Evolutionary conservation across 225 moss, liverwort and hornwort species (phyloP).

Genomic region (Asterella californica): DNA sequence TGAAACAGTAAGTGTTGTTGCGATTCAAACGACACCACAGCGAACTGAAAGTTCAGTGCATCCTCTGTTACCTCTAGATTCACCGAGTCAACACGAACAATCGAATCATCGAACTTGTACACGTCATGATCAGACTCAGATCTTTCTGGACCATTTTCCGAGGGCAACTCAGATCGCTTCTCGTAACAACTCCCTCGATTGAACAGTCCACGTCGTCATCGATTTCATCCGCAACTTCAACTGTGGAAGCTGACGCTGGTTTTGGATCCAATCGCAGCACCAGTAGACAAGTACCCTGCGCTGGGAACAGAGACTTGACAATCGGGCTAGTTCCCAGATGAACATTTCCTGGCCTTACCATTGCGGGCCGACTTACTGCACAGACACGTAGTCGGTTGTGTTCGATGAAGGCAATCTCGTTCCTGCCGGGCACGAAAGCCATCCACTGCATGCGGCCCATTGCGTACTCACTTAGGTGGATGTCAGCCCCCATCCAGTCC

Average conservation of each 20-base stretch:
- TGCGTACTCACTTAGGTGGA: constrained; percentile 26
- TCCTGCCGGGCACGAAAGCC: constrained; percentile 54
- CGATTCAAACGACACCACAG: constrained; percentile 20
- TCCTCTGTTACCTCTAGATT: not conserved
- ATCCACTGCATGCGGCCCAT: constrained; percentile 42
- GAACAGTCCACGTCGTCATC: not conserved
- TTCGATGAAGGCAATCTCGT: too few relatives aligned
- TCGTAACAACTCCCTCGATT: not conserved
- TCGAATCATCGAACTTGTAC: not conserved
- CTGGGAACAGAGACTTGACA: constrained; percentile 37
- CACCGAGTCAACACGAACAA: not conserved
- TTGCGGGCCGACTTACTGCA: constrained; percentile 39
- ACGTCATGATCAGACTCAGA: not conserved
- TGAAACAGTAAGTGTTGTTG: not conserved
- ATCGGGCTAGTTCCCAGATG: constrained; percentile 26
- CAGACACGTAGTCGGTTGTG: constrained; percentile 30
- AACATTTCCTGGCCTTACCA: constrained; percentile 45
- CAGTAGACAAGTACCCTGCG: constrained; percentile 51
- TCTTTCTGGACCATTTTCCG: not conserved
- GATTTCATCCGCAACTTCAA: not conserved
- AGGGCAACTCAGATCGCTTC: not conserved
- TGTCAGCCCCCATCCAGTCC: constrained; percentile 36
- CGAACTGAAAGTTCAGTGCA: constrained; percentile 18
- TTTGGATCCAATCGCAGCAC: constrained; percentile 10
- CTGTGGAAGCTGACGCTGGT: not conserved